phyloP scores from a whole-genome alignment of 2,329 filamentous ascomycete genomes.

The Stagonosporopsis rhizophila region DNA sequence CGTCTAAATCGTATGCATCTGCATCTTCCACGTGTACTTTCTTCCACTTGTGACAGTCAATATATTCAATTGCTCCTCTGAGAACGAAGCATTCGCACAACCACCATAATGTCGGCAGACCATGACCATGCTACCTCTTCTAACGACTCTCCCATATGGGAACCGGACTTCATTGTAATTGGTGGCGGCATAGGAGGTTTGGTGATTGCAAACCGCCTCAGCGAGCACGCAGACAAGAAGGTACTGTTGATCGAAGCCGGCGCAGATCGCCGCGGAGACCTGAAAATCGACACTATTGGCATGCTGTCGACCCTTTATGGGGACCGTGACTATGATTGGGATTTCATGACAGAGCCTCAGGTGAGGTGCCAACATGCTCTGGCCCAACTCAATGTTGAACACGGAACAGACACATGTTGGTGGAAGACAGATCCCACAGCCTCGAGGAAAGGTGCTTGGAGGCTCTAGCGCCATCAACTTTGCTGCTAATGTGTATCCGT shows the following conservation, averaged over 20 bases:
- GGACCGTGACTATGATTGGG: constrained; percentile 27
- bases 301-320: constrained; percentile 8
- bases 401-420: constrained; percentile 40
- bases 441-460: constrained; percentile 31
- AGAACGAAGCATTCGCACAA: neutral
- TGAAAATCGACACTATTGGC: constrained; percentile 18
- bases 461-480: constrained; percentile 28
- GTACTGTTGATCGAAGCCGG: constrained; percentile 37
- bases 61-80: neutral
- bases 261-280: constrained; percentile 42
- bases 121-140: neutral
- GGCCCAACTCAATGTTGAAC: neutral
- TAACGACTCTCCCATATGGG: neutral
- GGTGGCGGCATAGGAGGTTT: constrained; percentile 26
- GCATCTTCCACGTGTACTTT: neutral
- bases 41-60: neutral
- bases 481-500: constrained; percentile 23
- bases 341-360: constrained; percentile 29
- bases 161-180: constrained; percentile 1
- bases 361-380: neutral
- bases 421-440: constrained; percentile 26
- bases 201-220: constrained; percentile 18
- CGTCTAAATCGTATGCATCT: neutral
- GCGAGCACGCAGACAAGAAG: constrained; percentile 18
- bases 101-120: neutral